Evolutionary conservation across 2,329 filamentous ascomycete genomes (phyloP).

Genomic region (Coleophoma cylindrospora): DNA sequence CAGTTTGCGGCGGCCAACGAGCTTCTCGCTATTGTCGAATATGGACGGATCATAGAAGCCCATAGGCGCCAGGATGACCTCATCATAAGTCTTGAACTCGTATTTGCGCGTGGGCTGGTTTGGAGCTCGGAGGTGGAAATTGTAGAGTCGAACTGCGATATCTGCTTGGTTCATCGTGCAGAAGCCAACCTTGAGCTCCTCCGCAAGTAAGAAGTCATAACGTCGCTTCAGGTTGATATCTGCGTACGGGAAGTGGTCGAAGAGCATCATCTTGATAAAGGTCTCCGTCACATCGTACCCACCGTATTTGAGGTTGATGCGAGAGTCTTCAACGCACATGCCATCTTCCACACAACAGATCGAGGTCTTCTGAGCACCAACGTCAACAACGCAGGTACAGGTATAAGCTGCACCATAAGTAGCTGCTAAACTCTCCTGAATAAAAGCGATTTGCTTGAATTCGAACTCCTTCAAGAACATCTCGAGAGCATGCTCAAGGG

Average conservation of each 20-base stretch:
- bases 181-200: constrained; percentile 91
- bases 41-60: constrained; percentile 87
- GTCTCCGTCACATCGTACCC: constrained; percentile 90
- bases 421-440: constrained; percentile 92
- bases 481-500: constrained; percentile 79
- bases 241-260: constrained; percentile 90
- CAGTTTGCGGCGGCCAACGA: constrained; percentile 72
- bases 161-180: constrained; percentile 89
- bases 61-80: constrained; percentile 90
- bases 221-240: constrained; percentile 88
- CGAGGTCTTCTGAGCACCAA: constrained; percentile 95
- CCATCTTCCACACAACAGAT: constrained; percentile 97
- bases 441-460: constrained; percentile 85
- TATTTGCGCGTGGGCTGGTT: constrained; percentile 91
- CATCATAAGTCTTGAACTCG: constrained; percentile 94
- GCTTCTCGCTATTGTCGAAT: constrained; percentile 78
- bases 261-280: constrained; percentile 97
- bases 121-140: constrained; percentile 85
- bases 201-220: constrained; percentile 88
- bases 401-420: constrained; percentile 95
- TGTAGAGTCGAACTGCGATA: constrained; percentile 80
- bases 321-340: constrained; percentile 88
- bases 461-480: constrained; percentile 86
- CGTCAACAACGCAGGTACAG: constrained; percentile 89
- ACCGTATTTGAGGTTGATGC: constrained; percentile 91